Base-by-base conservation (phyloP, 495 filamentous ascomycete genomes). In the Xylaria acuta region DNA sequence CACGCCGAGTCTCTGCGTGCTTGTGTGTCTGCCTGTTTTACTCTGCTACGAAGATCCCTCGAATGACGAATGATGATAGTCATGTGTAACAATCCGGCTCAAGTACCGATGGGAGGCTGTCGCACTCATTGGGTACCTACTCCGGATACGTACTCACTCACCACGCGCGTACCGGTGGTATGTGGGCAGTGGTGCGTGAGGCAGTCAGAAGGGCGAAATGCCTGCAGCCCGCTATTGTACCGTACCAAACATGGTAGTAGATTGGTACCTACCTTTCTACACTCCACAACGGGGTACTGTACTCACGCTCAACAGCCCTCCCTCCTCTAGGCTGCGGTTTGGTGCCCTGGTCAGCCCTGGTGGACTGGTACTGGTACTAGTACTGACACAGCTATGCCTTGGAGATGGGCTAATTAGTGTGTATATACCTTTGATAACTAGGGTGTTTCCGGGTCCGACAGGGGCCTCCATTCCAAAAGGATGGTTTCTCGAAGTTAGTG, bases 141-240 rank as follows among this genome's bases (percentile, higher is more conserved):
- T 56, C 53, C 51, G 51, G 11, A 54, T 54, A 54, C 18, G 22
- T 51, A 8, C 47, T n/a, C 47, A 25, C 47, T 8, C 16, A 9
- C 3, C 8, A 38, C 20, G 30, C 32, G 6, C 56, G 7, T 20
- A 11, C 11, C 36, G 22, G 27, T 36, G 18, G 12, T 58, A 58
- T 16, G 56, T 38, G 58, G 65, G 47, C 47, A 41, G 47, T 54
- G 49, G 43, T 34, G 49, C 49, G 49, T 43, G 32, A 67, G 65
- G 49, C 49, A 67, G 65, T 67, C 65, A 67, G 65, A 67, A 56
- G 65, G 58, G 58, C 65, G 47, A 16, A 20, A 30, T 56, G 20
- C 22, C 47, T 56, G 65, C 36, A 56, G 49, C 6, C 32, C 32
- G 49, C 49, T 22, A 41, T 41, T 27, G 49, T n/a, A 67, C 20